Evolutionary conservation across 163 green algal species (phyloP), one percentile per base, ranked within the genome.

Genomic region (Smithsoniella earleae): DNA sequence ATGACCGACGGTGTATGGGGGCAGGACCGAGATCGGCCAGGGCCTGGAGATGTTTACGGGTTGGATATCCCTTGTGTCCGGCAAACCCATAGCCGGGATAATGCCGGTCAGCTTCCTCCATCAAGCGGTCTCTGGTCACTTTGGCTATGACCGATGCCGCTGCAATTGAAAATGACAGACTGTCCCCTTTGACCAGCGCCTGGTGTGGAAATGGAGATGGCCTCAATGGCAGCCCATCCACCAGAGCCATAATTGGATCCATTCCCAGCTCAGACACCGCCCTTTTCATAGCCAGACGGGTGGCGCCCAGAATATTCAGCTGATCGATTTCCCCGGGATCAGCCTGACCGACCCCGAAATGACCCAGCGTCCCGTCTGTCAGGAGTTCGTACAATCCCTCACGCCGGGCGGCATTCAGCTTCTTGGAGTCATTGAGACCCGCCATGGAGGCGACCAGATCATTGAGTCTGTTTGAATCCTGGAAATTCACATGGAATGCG

Each of bases 41-140:
- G n/a, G n/a, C n/a, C n/a, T n/a, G n/a, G n/a, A n/a, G n/a, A n/a
- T n/a, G n/a, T n/a, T n/a, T n/a, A n/a, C n/a, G n/a, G 40, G 49
- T 81, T 2, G 77, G 74, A 46, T 86, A 86, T 18, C 83, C 85
- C 79, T 92, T 94, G 80, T 95, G 87, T 64, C 89, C 76, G 1
- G 75, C 85, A 79, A 97, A 96, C 46, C 81, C 83, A 74, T 97
- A 97, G 64, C 81, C 44, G 3, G 92, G 92, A 76, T 86, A 92
- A 66, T 84, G 36, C 66, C 74, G 46, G 66, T 93, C 75, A 20
- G 87, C 81, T 37, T 83, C 30, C 38, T 82, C 5, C 92, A 97
- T 97, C 22, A 96, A 81, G n/a, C 89, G 76, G 76, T 97, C 92
- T n/a, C 92, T 75, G 4, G 86, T 94, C 27, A 97, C 88, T 79